phyloP scores from a whole-genome alignment of 1,139 yeast species.

The Blastobotrys persicus region DNA sequence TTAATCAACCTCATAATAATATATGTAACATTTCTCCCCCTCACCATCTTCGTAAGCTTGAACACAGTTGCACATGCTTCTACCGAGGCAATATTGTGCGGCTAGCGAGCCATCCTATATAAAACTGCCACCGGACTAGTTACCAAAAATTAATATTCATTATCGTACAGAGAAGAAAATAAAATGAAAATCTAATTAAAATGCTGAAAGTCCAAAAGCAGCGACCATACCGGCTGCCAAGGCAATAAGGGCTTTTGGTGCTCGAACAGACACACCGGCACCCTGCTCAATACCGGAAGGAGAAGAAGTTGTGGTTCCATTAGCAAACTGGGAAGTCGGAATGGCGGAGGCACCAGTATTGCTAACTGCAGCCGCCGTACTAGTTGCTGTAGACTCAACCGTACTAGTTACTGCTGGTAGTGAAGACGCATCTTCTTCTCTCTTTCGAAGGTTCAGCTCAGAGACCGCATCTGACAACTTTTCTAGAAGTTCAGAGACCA shows the following conservation, averaged over 20 bases:
- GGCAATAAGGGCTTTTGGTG: neutral
- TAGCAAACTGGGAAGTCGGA: neutral
- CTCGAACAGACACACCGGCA: neutral
- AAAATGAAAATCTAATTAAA: neutral
- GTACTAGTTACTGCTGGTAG: conserved; percentile 1
- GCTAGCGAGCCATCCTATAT: neutral
- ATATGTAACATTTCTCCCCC: neutral
- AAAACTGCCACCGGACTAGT: neutral
- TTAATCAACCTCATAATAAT: neutral
- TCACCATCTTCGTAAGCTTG: neutral
- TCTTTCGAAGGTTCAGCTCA: neutral
- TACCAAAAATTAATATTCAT: neutral
- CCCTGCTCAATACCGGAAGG: neutral
- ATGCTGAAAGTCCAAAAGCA: neutral
- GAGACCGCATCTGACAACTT: neutral
- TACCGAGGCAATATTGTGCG: no score
- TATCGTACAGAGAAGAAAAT: no score
- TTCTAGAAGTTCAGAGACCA: neutral
- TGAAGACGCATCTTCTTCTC: neutral
- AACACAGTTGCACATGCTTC: no score
- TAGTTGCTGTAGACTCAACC: neutral
- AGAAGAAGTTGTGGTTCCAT: neutral
- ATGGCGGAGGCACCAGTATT: neutral
- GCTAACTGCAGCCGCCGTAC: neutral
- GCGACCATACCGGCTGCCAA: conserved; percentile 5